Percentiles rank a stretch among this genome's conserved stretches.
Evolutionary conservation across 2,329 filamentous ascomycete genomes (phyloP).

Genomic region (Torrubiellomyces zombiae): DNA sequence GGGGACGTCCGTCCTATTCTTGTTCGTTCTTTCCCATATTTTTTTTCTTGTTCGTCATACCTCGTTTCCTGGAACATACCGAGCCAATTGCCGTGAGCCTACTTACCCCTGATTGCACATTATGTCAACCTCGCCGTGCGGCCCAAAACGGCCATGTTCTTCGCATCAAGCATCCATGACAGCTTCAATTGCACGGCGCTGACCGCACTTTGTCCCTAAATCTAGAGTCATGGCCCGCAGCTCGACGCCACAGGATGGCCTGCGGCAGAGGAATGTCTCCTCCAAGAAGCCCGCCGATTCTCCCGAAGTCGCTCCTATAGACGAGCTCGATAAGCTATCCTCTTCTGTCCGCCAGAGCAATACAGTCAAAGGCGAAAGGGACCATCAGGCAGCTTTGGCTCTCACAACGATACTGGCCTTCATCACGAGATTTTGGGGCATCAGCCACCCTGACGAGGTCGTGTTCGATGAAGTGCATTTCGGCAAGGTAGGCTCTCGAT

Average conservation of each 20-base stretch:
- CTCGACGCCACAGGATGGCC: constrained; percentile 36
- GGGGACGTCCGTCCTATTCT: too few species aligned
- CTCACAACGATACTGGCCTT: constrained; percentile 76
- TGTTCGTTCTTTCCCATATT: neutral
- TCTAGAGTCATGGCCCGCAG: constrained; percentile 26
- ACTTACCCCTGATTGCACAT: too few species aligned
- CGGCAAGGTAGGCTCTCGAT: constrained; percentile 61
- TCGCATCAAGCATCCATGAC: neutral
- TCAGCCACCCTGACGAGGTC: constrained; percentile 87
- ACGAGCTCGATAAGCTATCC: constrained; percentile 33
- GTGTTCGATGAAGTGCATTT: constrained; percentile 99
- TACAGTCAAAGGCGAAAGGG: constrained; percentile 46
- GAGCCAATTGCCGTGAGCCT: too few species aligned
- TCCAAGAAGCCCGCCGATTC: constrained; percentile 29
- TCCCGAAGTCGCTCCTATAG: constrained; percentile 21
- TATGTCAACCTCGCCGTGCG: too few species aligned
- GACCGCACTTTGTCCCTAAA: constrained; percentile 7
- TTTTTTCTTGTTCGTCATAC: neutral
- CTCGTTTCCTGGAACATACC: too few species aligned
- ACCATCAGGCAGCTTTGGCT: constrained; percentile 64
- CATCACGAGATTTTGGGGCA: constrained; percentile 86
- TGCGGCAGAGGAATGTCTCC: constrained; percentile 41
- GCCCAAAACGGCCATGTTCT: too few species aligned
- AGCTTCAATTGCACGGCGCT: constrained; percentile 3
- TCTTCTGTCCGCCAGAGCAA: constrained; percentile 18